These are phyloP conservation scores for Prunus kanzakura DNA, from an alignment of 306 rosid genomes.

Conservation along the genomic window DNA sequence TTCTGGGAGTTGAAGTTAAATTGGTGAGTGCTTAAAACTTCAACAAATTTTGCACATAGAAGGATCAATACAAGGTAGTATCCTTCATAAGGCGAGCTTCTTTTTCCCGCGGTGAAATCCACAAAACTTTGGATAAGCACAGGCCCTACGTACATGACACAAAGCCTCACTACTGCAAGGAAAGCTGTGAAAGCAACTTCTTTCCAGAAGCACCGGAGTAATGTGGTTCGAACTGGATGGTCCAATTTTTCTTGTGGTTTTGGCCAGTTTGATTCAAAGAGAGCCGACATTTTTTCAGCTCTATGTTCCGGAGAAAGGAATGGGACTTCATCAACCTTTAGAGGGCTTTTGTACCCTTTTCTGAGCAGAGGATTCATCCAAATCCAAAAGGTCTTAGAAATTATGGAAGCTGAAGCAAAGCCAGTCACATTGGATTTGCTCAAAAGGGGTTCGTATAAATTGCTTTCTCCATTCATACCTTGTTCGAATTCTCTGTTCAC, in stretches of 20 bases:
- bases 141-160: slow-evolving; percentile 82
- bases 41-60: slow-evolving; percentile 60
- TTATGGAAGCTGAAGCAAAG: slow-evolving; percentile 75
- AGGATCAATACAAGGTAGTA: slow-evolving; percentile 75
- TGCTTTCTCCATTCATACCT: slow-evolving; percentile 26
- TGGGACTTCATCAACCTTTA: slow-evolving; percentile 68
- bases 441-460: slow-evolving; percentile 23
- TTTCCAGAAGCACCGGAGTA: slow-evolving; percentile 82
- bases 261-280: slow-evolving; percentile 84
- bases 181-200: slow-evolving; percentile 63
- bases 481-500: slow-evolving; percentile 25
- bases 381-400: slow-evolving; percentile 74
- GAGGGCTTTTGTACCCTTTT: slow-evolving; percentile 66
- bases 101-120: slow-evolving; percentile 72
- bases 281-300: slow-evolving; percentile 62
- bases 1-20: slow-evolving; percentile 88
- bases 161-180: slow-evolving; percentile 63
- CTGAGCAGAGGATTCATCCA: slow-evolving; percentile 90
- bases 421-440: slow-evolving; percentile 47
- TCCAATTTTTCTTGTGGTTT: slow-evolving; percentile 53
- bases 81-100: slow-evolving; percentile 76
- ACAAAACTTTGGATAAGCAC: slow-evolving; percentile 69
- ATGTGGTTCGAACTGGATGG: slow-evolving; percentile 71
- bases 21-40: slow-evolving; percentile 71
- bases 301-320: slow-evolving; percentile 64